These are phyloP conservation scores for Eimeria zaria DNA, from an alignment of 169 alveolate genomes.

Conservation along the genomic window DNA sequence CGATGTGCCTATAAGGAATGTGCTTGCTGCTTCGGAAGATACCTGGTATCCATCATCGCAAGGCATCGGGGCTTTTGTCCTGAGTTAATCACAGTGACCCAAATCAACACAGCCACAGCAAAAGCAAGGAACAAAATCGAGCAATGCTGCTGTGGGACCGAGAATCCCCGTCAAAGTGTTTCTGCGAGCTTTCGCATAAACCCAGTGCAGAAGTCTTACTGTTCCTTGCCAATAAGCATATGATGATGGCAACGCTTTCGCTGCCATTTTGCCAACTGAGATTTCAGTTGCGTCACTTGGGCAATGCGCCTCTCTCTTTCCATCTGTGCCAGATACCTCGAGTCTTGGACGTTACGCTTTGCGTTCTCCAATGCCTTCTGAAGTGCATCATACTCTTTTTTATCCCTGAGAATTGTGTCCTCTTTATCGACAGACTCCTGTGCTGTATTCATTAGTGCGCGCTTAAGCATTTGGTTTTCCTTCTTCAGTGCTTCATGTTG, in stretches of 20 bases:
- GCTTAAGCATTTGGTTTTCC: constrained; percentile 45
- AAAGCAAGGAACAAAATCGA: background rate
- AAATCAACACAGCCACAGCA: background rate
- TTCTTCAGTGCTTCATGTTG: constrained; percentile 6
- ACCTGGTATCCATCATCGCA: background rate
- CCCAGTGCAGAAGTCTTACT: background rate
- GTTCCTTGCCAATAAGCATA: background rate
- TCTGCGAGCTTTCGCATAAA: background rate
- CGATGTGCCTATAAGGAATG: background rate
- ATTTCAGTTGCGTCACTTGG: constrained; percentile 51
- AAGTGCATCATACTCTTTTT: constrained; percentile 16
- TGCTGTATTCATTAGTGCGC: constrained; percentile 45
- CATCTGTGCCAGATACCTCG: constrained; percentile 40
- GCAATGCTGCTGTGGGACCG: background rate
- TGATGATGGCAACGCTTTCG: background rate
- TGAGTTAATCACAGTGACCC: background rate
- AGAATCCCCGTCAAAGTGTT: background rate
- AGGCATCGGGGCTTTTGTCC: background rate
- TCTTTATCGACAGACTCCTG: constrained; percentile 61
- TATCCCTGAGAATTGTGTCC: background rate
- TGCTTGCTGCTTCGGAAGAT: background rate
- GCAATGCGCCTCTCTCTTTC: constrained; percentile 69
- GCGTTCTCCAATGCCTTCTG: background rate
- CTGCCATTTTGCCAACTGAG: background rate
- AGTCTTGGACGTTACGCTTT: constrained; percentile 29